Evolutionary conservation across 306 rosid genomes (phyloP), one percentile per base, ranked within the genome.

Genomic region (Vigna hirtella): DNA sequence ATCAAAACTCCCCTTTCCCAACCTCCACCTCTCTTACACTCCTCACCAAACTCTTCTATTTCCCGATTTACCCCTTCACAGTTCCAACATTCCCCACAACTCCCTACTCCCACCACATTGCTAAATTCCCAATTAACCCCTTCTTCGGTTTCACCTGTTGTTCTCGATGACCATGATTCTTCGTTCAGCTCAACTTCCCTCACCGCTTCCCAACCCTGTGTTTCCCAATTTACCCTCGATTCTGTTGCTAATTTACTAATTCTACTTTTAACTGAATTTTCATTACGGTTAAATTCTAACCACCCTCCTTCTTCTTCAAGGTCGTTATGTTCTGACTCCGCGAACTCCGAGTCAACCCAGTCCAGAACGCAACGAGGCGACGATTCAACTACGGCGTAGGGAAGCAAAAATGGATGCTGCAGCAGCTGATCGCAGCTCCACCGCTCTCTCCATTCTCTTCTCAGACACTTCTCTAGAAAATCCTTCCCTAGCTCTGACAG

Each of bases 401-500:
- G 86, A 22, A 86, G 69, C 26, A 94, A 5, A 72, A 86, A 94
- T 26, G 98, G 98, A 68, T 94, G 98, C 83, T 85, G 91, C 30
- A 94, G 89, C 10, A 94, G 90, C 84, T 79, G 91, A 89, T 90
- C 93, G 48, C 97, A 88, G 84, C 89, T 94, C 98, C 97, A 94
- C 74, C 97, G 81, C 20, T 58, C 43, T 1, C 59, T 69, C 16
- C 77, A 81, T 6, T 94, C 89, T 30, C 95, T 79, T 17, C 73
- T 62, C 8, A 94, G 76, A 40, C 98, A 94, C 85, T 89, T 92
- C 3, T 80, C 81, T 4, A 94, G 76, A 40, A 94, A 94, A 74
- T 94, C 92, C 0, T 59, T 80, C 0, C 97, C 92, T 17, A 87
- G 17, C 68, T 88, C 93, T 3, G 98, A 94, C 7, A 94, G 16